Percentiles rank a stretch among this genome's conserved stretches.
Conservation (phyloP, 495 filamentous ascomycete species). For the Aspergillus biplanus region DNA sequence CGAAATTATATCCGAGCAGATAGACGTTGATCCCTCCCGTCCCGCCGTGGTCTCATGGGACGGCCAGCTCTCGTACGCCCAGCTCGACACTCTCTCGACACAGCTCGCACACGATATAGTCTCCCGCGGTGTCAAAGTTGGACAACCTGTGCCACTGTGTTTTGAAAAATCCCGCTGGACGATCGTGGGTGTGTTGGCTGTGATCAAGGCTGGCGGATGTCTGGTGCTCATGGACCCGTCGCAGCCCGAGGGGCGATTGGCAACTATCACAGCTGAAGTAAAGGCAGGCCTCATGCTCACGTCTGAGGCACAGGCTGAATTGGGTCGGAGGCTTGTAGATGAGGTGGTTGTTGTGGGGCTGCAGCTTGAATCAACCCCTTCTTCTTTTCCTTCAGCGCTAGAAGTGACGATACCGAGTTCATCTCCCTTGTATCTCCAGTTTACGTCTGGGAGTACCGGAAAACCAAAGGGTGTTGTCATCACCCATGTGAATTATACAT, state of each 20-base stretch:
- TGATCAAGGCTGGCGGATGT: neutral
- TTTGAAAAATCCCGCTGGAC: neutral
- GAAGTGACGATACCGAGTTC: neutral
- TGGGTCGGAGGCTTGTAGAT: neutral
- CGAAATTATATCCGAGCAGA: neutral
- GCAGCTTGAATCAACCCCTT: neutral
- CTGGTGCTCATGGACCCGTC: neutral
- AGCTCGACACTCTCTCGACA: neutral
- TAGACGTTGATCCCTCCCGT: neutral
- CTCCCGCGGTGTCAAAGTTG: neutral
- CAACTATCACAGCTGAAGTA: neutral
- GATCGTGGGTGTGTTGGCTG: neutral
- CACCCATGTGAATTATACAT: constrained; percentile 16
- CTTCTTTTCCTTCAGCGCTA: neutral
- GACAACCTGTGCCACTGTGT: neutral
- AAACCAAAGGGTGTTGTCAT: constrained; percentile 49
- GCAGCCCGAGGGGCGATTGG: neutral
- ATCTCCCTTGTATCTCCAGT: constrained; percentile 11
- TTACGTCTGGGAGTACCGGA: constrained; percentile 44
- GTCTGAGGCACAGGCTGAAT: neutral
- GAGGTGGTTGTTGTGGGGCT: neutral
- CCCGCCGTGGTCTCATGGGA: neutral
- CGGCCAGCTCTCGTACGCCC: neutral
- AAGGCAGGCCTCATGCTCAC: neutral
- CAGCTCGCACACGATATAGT: neutral